These are phyloP conservation scores for Kurtzmaniella quercitrusa DNA, from an alignment of 1,139 yeast species.

Conservation along the genomic window DNA sequence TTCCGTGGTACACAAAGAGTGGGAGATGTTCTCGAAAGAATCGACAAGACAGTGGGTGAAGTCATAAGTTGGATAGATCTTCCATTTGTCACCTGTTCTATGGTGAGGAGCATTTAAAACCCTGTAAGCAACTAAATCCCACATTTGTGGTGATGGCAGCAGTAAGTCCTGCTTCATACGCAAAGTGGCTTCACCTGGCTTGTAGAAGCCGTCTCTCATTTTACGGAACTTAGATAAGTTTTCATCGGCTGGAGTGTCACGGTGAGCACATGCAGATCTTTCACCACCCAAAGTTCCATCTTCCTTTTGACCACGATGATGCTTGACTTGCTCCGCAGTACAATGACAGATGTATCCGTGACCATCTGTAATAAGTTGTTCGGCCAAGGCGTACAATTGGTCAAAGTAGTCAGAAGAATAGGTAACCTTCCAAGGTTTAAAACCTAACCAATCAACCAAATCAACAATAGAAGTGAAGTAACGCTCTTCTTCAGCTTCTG, in stretches of 20 bases:
- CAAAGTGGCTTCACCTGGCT: slow-evolving; percentile 87
- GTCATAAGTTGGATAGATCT: slow-evolving; percentile 96
- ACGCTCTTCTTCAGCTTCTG: slow-evolving; percentile 95
- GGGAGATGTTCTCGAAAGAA: slow-evolving; percentile 93
- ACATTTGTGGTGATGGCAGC: slow-evolving; percentile 98
- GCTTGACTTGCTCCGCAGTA: slow-evolving; percentile 86
- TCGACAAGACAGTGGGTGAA: slow-evolving; percentile 99
- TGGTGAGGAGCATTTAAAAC: slow-evolving; percentile 90
- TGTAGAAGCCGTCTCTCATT: slow-evolving; percentile 87
- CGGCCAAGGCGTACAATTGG: slow-evolving; percentile 81
- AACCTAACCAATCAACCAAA: slow-evolving; percentile 92
- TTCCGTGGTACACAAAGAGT: slow-evolving; percentile 93
- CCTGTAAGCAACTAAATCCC: slow-evolving; percentile 99
- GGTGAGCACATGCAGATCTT: slow-evolving; percentile 76
- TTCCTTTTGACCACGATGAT: slow-evolving; percentile 82
- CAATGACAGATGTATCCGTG: slow-evolving; percentile 92
- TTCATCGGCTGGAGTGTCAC: slow-evolving; percentile 66
- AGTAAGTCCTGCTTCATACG: slow-evolving; percentile 94
- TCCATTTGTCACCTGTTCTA: slow-evolving; percentile 96
- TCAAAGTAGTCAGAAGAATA: slow-evolving; percentile 96
- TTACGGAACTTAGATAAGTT: slow-evolving; percentile 77
- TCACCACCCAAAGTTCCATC: slow-evolving; percentile 95
- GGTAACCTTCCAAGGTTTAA: slow-evolving; percentile 87
- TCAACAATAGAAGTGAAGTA: slow-evolving; percentile 80
- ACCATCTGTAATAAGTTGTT: slow-evolving; percentile 62